Conservation (phyloP, 1,284 basidiomycete species). For the Puccinia hordei region DNA sequence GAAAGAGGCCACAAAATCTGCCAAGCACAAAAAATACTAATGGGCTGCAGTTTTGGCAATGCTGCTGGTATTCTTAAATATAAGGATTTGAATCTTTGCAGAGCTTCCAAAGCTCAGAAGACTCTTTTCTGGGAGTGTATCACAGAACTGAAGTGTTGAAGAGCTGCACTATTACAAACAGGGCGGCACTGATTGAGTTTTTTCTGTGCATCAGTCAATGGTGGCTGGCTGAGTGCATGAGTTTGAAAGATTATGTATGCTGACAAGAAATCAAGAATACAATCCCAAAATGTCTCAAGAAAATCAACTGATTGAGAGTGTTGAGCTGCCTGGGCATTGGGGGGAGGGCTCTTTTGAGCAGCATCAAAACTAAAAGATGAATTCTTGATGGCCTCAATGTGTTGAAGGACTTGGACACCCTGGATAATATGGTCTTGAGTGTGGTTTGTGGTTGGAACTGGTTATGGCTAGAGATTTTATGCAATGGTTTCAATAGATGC, state of each 20-base stretch:
- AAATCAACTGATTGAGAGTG: background rate
- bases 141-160: background rate
- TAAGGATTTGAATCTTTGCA: background rate
- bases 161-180: background rate
- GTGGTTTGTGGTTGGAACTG: background rate
- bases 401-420: background rate
- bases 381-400: background rate
- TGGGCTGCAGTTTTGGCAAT: background rate
- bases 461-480: background rate
- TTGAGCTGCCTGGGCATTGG: background rate
- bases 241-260: background rate
- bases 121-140: no score
- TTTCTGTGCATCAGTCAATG: no score
- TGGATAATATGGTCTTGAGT: background rate
- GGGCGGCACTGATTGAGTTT: no score
- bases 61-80: background rate
- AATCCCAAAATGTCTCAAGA: background rate
- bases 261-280: background rate
- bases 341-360: background rate
- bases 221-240: background rate
- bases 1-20: background rate
- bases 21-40: background rate
- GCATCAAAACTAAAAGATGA: background rate
- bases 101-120: background rate
- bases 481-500: background rate